phyloP scores from a whole-genome alignment of 2,329 filamentous ascomycete species.

The Alternaria rosae region DNA sequence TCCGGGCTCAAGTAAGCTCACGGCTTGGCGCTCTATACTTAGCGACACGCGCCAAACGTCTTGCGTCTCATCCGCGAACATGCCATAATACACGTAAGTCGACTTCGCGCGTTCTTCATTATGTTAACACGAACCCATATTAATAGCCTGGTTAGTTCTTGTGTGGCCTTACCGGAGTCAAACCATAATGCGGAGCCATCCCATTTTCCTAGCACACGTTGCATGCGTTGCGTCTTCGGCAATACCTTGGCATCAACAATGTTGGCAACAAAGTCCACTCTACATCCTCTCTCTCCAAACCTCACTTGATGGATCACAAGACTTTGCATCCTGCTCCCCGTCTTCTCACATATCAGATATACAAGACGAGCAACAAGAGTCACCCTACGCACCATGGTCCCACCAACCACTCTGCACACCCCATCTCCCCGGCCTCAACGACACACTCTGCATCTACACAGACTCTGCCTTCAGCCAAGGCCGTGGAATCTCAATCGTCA shows the following conservation, averaged over 20 bases:
- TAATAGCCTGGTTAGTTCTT: not conserved
- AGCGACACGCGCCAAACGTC: constrained; percentile 18
- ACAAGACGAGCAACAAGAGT: not conserved
- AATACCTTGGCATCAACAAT: constrained; percentile 27
- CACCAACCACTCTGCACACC: constrained; percentile 37
- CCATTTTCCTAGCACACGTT: not conserved
- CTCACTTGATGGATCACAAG: constrained; percentile 16
- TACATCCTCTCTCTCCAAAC: constrained; percentile 18
- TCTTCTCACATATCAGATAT: rapidly evolving
- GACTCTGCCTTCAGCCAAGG: constrained; percentile 33
- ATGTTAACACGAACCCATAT: not conserved
- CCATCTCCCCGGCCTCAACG: constrained; percentile 26
- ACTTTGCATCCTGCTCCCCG: constrained; percentile 1
- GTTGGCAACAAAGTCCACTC: constrained; percentile 33
- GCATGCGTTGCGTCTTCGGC: not conserved
- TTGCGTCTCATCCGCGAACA: constrained; percentile 25
- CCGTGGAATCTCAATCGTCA: constrained; percentile 46
- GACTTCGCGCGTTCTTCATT: not conserved
- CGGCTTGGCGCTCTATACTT: constrained; percentile 18
- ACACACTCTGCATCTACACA: constrained; percentile 44
- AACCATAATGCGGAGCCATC: not conserved
- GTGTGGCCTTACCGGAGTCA: not conserved
- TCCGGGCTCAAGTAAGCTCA: not conserved
- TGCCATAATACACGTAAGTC: not conserved
- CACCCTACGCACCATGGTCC: constrained; percentile 31